Evolutionary conservation across 805 yeast species (phyloP).

Genomic region (Metschnikowia lunata): DNA sequence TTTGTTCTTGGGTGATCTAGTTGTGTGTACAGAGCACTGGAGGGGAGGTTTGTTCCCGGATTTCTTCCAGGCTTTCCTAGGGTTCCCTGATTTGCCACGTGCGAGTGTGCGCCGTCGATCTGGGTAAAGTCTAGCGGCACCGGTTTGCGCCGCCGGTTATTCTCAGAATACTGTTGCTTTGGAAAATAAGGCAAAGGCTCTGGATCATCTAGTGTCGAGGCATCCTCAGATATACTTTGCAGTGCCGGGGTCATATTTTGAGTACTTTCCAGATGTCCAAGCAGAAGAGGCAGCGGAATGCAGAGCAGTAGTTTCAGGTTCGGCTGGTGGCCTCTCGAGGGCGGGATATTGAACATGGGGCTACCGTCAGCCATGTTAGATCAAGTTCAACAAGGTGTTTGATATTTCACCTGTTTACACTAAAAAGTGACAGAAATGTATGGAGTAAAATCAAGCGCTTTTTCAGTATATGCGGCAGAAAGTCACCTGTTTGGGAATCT

Average conservation of each 20-base stretch:
- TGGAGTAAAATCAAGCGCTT: not conserved
- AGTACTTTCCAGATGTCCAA: slow-evolving; percentile 1
- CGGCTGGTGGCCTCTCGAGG: slow-evolving; percentile 21
- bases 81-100: not conserved
- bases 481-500: too few species aligned
- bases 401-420: too few species aligned
- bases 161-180: not conserved
- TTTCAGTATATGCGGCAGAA: not conserved
- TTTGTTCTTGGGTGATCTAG: too few species aligned
- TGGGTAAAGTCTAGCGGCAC: slow-evolving; percentile 41
- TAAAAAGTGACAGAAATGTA: too few species aligned
- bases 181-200: slow-evolving; percentile 13
- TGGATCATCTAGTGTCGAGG: slow-evolving; percentile 3
- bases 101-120: slow-evolving; percentile 26
- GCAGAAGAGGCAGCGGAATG: slow-evolving; percentile 26
- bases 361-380: slow-evolving; percentile 11
- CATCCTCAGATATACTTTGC: not conserved
- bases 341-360: slow-evolving; percentile 36
- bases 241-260: not conserved
- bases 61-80: too few species aligned
- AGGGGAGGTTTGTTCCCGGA: too few species aligned
- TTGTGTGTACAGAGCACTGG: not conserved
- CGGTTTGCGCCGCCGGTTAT: slow-evolving; percentile 31
- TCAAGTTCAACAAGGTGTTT: too few species aligned
- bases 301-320: slow-evolving; percentile 23